Conservation (phyloP, 805 yeast species). For the Suhomyces vadensis region DNA sequence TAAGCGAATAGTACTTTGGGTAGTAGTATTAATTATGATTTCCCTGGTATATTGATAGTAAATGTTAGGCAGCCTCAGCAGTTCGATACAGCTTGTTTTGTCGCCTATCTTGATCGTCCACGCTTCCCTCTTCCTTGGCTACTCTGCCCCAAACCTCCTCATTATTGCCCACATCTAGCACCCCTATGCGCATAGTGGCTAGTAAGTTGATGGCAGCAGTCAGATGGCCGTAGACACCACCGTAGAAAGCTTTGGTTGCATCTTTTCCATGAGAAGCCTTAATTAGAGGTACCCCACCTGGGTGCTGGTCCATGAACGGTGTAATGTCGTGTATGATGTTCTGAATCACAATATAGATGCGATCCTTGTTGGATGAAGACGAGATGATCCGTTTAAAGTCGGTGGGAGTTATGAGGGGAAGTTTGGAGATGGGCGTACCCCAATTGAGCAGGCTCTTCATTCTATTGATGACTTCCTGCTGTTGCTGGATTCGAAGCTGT, state of each 20-base stretch:
- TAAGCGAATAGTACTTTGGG: no score
- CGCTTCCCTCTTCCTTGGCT: conserved; percentile 61
- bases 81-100: conserved; percentile 25
- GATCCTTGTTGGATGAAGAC: conserved; percentile 41
- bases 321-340: conserved; percentile 94
- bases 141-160: conserved; percentile 82
- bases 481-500: conserved; percentile 55
- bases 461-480: conserved; percentile 76
- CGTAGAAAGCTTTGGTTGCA: conserved; percentile 91
- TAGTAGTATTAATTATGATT: no score
- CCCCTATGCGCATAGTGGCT: conserved; percentile 93
- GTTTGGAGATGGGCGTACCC: conserved; percentile 90
- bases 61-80: conserved; percentile 43
- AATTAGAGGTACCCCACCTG: conserved; percentile 85
- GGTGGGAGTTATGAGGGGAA: conserved; percentile 62
- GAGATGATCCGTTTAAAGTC: conserved; percentile 45
- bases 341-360: conserved; percentile 75
- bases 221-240: conserved; percentile 91
- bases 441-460: conserved; percentile 80
- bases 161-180: conserved; percentile 76
- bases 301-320: conserved; percentile 88
- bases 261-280: conserved; percentile 86
- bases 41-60: no score
- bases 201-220: conserved; percentile 89
- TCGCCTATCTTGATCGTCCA: conserved; percentile 21